Conservation (phyloP, 1,284 basidiomycete species). For the Moniliophthora roreri region DNA sequence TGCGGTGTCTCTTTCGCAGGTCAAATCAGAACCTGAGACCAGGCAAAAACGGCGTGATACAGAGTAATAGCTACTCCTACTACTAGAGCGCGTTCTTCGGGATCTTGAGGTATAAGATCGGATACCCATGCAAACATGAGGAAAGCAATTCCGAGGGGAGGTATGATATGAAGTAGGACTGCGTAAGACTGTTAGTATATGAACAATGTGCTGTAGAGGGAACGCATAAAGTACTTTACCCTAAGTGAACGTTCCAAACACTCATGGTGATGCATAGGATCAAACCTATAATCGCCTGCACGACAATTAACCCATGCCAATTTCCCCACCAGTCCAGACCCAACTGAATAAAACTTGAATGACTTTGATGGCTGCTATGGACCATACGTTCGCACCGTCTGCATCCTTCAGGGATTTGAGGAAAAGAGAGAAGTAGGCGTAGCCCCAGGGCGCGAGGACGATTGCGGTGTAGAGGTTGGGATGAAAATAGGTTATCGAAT, state of each 20-base stretch:
- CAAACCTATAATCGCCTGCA: conserved; percentile 16
- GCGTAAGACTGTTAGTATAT: no score
- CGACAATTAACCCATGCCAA: conserved; percentile 16
- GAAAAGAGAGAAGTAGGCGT: conserved; percentile 17
- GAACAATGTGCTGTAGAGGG: neutral
- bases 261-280: conserved; percentile 19
- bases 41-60: conserved; percentile 3
- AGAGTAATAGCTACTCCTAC: conserved; percentile 12
- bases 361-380: conserved; percentile 14
- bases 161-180: conserved; percentile 18
- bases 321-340: conserved; percentile 16
- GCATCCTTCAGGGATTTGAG: conserved; percentile 15
- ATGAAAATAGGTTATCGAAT: conserved; percentile 18
- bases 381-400: conserved; percentile 16
- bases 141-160: conserved; percentile 15
- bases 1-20: conserved; percentile 2
- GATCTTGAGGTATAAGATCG: conserved; percentile 18
- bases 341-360: conserved; percentile 18
- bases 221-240: conserved; percentile 18
- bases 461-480: conserved; percentile 15
- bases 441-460: conserved; percentile 16
- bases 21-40: conserved; percentile 6
- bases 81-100: conserved; percentile 17
- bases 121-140: conserved; percentile 18
- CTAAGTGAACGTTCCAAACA: conserved; percentile 14